A percentile compares a stretch with the other conserved stretches of the same genome.
These are phyloP conservation scores for Pestalotiopsis sp. DNA, from an alignment of 2,329 filamentous ascomycete genomes.

Conservation along the genomic window DNA sequence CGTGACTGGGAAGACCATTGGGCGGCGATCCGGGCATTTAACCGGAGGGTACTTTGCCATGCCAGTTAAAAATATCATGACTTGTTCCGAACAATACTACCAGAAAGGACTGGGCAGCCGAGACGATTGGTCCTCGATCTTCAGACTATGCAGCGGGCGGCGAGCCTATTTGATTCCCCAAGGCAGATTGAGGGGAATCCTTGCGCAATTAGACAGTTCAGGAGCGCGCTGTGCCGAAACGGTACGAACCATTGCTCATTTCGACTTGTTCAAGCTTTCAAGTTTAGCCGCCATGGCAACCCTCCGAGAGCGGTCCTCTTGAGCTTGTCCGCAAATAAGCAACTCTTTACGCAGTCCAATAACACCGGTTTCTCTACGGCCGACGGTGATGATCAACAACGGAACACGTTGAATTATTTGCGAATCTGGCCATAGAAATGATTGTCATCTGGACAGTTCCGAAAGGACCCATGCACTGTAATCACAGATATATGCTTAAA, in stretches of 20 bases:
- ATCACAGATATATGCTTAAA: background rate
- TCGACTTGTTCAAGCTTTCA: background rate
- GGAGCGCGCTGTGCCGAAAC: background rate
- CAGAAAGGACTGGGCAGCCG: background rate
- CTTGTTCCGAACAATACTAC: slow-evolving; percentile 1
- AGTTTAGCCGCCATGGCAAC: slow-evolving; percentile 11
- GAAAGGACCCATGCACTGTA: background rate
- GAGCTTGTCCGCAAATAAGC: background rate
- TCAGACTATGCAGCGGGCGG: background rate
- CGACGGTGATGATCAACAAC: background rate
- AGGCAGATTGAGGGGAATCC: slow-evolving; percentile 12
- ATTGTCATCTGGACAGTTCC: background rate
- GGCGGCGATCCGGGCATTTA: slow-evolving; percentile 2
- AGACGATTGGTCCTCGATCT: background rate
- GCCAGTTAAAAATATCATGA: background rate
- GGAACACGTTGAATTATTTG: background rate
- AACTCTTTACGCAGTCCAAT: background rate
- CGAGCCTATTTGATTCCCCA: slow-evolving; percentile 1
- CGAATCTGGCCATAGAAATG: background rate
- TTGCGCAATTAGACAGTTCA: background rate
- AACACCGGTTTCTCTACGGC: background rate
- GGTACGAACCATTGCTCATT: background rate
- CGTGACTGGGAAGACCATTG: background rate
- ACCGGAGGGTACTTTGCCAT: background rate
- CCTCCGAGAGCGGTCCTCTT: background rate